phyloP scores from a whole-genome alignment of 108 stramenopile genomes.

The Conticribra weissflogii region DNA sequence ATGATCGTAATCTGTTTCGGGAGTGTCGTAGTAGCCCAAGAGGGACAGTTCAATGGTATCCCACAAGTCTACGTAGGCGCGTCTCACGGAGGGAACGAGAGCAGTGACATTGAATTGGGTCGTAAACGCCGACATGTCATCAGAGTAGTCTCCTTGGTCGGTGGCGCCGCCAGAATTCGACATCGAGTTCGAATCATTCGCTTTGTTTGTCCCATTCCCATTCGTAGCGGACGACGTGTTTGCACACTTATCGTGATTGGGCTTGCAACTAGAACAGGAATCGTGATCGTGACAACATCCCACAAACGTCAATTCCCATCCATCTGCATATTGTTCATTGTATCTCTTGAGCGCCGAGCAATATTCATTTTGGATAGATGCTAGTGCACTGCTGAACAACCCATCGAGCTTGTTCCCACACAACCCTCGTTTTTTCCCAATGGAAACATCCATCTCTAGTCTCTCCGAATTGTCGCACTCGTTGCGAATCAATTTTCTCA shows the following conservation, averaged over 20 bases:
- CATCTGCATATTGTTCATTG: slow-evolving; percentile 25
- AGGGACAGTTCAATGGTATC: slow-evolving; percentile 41
- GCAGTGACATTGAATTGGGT: slow-evolving; percentile 42
- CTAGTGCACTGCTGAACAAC: no score
- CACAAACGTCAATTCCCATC: slow-evolving; percentile 34
- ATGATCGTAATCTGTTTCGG: not conserved
- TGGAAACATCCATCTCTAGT: not conserved
- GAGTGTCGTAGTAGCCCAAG: slow-evolving; percentile 36
- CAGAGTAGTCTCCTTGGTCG: not conserved
- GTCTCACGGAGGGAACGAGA: slow-evolving; percentile 27
- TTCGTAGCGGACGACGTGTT: no score
- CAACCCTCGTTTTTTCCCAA: no score
- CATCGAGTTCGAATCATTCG: no score
- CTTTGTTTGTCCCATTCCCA: no score
- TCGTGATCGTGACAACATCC: slow-evolving; percentile 24
- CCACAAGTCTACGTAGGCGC: slow-evolving; percentile 31
- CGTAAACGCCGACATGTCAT: slow-evolving; percentile 19
- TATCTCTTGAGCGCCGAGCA: slow-evolving; percentile 4
- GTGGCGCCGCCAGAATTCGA: not conserved
- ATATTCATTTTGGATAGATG: not conserved
- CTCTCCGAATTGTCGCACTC: not conserved
- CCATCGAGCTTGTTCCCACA: no score
- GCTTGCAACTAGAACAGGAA: not conserved
- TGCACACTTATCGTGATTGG: not conserved
- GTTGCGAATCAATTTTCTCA: not conserved